phyloP scores from a whole-genome alignment of 1,284 basidiomycete genomes.

The Ganoderma sinense region DNA sequence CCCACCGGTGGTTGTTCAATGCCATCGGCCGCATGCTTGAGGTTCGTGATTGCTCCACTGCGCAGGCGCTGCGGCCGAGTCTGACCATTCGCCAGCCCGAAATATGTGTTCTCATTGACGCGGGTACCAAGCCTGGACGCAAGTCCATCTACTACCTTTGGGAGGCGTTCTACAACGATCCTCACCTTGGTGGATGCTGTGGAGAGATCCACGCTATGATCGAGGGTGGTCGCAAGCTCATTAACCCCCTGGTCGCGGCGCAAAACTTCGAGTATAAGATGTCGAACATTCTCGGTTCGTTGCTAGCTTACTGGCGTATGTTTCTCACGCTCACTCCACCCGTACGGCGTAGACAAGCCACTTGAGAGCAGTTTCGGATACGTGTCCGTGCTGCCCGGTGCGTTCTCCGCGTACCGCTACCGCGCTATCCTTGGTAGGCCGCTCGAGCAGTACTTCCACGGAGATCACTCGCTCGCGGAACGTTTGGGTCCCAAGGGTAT shows the following conservation, averaged over 20 bases:
- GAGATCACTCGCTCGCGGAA: conserved; percentile 94
- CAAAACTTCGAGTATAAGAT: conserved; percentile 99
- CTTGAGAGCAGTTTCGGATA: conserved; percentile 96
- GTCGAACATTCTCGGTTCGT: conserved; percentile 89
- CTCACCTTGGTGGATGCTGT: conserved; percentile 81
- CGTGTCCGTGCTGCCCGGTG: conserved; percentile 94
- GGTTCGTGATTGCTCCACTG: conserved; percentile 43
- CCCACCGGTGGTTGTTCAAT: conserved; percentile 98
- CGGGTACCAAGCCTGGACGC: conserved; percentile 95
- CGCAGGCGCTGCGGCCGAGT: not conserved
- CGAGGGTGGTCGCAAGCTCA: conserved; percentile 87
- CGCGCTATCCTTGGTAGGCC: conserved; percentile 93
- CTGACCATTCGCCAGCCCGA: conserved; percentile 68
- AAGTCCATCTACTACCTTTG: conserved; percentile 98
- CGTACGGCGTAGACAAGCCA: conserved; percentile 74
- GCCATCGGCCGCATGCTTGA: conserved; percentile 89
- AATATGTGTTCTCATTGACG: conserved; percentile 91
- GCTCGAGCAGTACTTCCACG: conserved; percentile 98
- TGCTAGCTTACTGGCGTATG: not conserved
- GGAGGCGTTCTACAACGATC: conserved; percentile 89
- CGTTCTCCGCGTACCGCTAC: conserved; percentile 95
- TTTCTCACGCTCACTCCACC: conserved; percentile 13
- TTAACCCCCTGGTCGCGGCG: conserved; percentile 94
- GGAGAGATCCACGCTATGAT: conserved; percentile 98
- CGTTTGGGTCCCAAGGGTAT: conserved; percentile 94